Evolutionary conservation across 805 yeast genomes (phyloP).

Genomic region (Nakazawaea populi): DNA sequence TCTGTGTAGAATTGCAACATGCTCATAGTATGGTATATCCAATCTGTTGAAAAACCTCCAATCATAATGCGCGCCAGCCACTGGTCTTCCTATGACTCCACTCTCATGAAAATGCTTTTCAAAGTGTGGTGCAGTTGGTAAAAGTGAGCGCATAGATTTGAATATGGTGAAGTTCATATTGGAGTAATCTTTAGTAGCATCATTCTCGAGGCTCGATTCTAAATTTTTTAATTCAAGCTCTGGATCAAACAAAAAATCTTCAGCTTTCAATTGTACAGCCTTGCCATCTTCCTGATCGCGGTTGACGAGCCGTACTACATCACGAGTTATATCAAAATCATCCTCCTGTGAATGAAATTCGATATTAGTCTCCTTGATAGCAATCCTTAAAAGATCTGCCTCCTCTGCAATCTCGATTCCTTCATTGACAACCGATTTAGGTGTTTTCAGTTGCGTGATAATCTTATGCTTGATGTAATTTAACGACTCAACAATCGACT

Average conservation of each 20-base stretch:
- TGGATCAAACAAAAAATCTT: conserved; percentile 22
- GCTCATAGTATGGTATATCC: conserved; percentile 32
- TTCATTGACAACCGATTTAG: conserved; percentile 12
- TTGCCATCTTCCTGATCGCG: conserved; percentile 12
- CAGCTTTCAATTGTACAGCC: conserved; percentile 11
- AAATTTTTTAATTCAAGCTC: conserved; percentile 14
- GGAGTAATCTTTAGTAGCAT: neutral
- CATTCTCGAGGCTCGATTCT: conserved; percentile 5
- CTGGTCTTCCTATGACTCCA: conserved; percentile 11
- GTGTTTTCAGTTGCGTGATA: neutral
- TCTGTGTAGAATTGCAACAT: conserved; percentile 36
- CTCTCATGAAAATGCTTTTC: conserved; percentile 35
- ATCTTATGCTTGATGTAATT: conserved; percentile 16
- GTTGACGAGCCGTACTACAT: conserved; percentile 12
- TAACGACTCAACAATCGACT: conserved; percentile 10
- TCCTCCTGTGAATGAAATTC: neutral
- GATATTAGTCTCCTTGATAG: neutral
- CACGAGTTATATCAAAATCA: conserved; percentile 12
- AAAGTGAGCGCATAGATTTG: conserved; percentile 13
- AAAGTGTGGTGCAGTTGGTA: conserved; percentile 7
- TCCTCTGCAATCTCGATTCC: conserved; percentile 15
- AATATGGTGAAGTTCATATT: conserved; percentile 17
- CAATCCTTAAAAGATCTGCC: neutral
- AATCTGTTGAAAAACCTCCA: conserved; percentile 49
- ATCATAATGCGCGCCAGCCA: conserved; percentile 38